These are phyloP conservation scores for Tricholoma matsutake DNA, from an alignment of 768 basidiomycete species.

Conservation along the genomic window DNA sequence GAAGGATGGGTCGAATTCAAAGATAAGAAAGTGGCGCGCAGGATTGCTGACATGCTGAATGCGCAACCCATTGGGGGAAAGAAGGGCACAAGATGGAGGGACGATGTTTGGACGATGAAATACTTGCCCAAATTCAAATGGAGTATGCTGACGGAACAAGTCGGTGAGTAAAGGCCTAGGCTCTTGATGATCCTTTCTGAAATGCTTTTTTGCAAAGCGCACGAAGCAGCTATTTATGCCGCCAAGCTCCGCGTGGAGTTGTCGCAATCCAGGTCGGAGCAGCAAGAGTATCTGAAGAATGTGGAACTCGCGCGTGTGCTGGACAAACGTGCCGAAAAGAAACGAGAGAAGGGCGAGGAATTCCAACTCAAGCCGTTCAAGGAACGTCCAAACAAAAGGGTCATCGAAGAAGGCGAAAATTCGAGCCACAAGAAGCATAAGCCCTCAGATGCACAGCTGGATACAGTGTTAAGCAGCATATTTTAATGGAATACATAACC, in stretches of 20 bases:
- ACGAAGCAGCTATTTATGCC: constrained; percentile 86
- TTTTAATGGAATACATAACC: constrained; percentile 9
- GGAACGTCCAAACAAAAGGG: constrained; percentile 32
- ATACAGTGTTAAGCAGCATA: constrained; percentile 15
- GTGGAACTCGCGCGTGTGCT: constrained; percentile 89
- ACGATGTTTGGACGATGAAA: constrained; percentile 99
- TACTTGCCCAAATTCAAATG: constrained; percentile 98
- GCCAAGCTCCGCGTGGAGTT: constrained; percentile 92
- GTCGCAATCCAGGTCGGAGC: constrained; percentile 82
- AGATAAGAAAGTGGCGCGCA: constrained; percentile 87
- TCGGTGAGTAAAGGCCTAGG: constrained; percentile 61
- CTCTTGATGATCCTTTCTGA: neutral
- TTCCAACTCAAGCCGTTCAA: constrained; percentile 37
- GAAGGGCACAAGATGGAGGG: constrained; percentile 86
- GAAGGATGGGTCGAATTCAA: constrained; percentile 99
- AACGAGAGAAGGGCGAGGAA: constrained; percentile 55
- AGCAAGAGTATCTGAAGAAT: constrained; percentile 89
- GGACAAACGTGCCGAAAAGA: constrained; percentile 74
- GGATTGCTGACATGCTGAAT: constrained; percentile 93
- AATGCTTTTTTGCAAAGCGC: constrained; percentile 49
- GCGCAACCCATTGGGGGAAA: constrained; percentile 94
- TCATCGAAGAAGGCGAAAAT: constrained; percentile 19
- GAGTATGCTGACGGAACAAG: constrained; percentile 98
- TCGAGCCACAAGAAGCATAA: constrained; percentile 28
- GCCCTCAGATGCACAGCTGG: constrained; percentile 15